Percentiles rank a stretch among this genome's conserved stretches.
phyloP scores from a whole-genome alignment of 148 eudicot species.

The Gaultheria prostrata region DNA sequence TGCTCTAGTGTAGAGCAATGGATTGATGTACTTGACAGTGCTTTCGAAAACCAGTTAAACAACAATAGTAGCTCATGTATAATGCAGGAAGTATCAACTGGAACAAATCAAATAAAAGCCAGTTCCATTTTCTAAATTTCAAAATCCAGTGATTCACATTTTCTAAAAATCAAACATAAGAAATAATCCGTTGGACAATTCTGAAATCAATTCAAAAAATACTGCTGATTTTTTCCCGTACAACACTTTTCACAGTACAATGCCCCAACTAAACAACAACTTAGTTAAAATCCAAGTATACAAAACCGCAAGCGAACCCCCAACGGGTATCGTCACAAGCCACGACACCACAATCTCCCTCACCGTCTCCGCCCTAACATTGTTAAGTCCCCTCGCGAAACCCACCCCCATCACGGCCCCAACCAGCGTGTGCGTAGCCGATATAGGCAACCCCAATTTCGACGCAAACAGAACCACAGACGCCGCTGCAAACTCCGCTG shows the following conservation, averaged over 20 bases:
- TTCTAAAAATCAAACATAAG: not conserved
- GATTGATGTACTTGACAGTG: too few relatives aligned
- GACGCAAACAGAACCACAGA: slow-evolving; percentile 88
- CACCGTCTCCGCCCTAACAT: slow-evolving; percentile 39
- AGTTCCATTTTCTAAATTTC: too few relatives aligned
- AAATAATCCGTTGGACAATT: not conserved
- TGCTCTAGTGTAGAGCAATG: too few relatives aligned
- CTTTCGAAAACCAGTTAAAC: too few relatives aligned
- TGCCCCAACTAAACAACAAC: slow-evolving; percentile 36
- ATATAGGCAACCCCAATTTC: slow-evolving; percentile 85
- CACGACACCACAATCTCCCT: slow-evolving; percentile 27
- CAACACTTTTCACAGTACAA: slow-evolving; percentile 39
- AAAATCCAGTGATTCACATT: too few relatives aligned
- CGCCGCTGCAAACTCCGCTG: slow-evolving; percentile 98
- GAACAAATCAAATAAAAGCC: not conserved
- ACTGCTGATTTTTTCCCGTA: not conserved
- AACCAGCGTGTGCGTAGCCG: slow-evolving; percentile 91
- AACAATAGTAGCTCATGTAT: too few relatives aligned
- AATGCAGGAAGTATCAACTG: not conserved
- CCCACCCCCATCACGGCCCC: slow-evolving; percentile 99
- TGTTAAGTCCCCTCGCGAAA: slow-evolving; percentile 88
- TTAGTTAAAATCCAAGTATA: slow-evolving; percentile 75
- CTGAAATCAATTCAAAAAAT: not conserved
- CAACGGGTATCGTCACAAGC: slow-evolving; percentile 67
- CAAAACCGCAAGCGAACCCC: slow-evolving; percentile 57